phyloP scores from a whole-genome alignment of 306 rosid species.

The Phaseolus lunatus region DNA sequence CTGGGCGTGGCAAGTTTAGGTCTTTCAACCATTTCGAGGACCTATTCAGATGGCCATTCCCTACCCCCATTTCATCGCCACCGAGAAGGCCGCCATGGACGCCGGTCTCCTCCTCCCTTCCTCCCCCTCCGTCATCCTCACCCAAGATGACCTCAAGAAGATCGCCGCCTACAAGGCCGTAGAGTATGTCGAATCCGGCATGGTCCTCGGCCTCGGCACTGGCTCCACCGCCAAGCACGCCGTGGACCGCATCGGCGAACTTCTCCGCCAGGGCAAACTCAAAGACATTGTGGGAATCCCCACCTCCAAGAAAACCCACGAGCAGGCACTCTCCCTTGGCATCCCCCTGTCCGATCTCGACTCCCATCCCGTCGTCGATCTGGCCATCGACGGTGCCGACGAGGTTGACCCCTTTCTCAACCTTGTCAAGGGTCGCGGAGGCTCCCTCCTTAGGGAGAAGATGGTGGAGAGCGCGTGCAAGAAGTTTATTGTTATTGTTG shows the following conservation, averaged over 20 bases:
- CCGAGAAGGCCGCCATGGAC: constrained; percentile 67
- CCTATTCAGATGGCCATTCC: constrained; percentile 59
- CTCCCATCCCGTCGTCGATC: constrained; percentile 70
- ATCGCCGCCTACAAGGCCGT: constrained; percentile 94
- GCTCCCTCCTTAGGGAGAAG: constrained; percentile 81
- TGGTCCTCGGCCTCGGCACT: constrained; percentile 91
- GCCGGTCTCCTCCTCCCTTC: constrained; percentile 52
- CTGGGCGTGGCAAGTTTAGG: background rate
- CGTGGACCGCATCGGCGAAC: constrained; percentile 81
- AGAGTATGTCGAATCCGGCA: constrained; percentile 82
- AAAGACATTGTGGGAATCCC: constrained; percentile 77
- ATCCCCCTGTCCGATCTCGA: constrained; percentile 85
- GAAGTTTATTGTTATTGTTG: constrained; percentile 79
- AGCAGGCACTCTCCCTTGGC: constrained; percentile 74
- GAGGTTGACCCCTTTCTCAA: constrained; percentile 82
- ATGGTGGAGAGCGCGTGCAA: constrained; percentile 83
- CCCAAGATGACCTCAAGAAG: constrained; percentile 87
- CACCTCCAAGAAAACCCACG: constrained; percentile 77
- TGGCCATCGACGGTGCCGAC: constrained; percentile 92
- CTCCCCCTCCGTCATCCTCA: constrained; percentile 52
- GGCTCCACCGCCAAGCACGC: constrained; percentile 92
- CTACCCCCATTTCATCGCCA: constrained; percentile 59
- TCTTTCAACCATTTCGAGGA: background rate
- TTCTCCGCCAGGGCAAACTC: constrained; percentile 71
- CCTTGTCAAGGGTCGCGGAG: constrained; percentile 88